A percentile compares a stretch with the other conserved stretches of the same genome.
These are phyloP conservation scores for Solanum dulcamara DNA, from an alignment of 257 asterid genomes.

Conservation along the genomic window DNA sequence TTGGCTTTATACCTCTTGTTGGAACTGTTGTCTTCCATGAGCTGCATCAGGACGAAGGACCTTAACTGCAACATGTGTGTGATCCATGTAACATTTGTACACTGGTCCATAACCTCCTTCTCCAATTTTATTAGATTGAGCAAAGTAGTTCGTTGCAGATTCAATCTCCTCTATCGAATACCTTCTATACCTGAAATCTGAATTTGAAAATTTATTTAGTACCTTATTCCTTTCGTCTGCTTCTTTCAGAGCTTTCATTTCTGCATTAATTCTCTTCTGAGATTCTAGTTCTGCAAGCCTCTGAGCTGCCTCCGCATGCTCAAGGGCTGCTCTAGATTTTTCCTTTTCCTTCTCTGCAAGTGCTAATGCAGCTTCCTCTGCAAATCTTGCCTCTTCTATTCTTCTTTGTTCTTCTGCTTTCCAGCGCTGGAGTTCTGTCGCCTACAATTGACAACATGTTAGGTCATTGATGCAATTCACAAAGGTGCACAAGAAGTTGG, in stretches of 20 bases:
- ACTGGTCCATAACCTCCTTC: constrained; percentile 99
- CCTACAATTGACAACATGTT: constrained; percentile 13
- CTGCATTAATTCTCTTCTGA: constrained; percentile 63
- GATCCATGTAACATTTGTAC: constrained; percentile 74
- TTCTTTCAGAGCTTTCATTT: constrained; percentile 61
- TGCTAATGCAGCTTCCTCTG: constrained; percentile 43
- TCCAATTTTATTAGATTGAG: constrained; percentile 67
- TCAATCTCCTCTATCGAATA: constrained; percentile 89
- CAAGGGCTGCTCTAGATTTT: constrained; percentile 32
- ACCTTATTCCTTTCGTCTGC: constrained; percentile 35
- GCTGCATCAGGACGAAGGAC: constrained; percentile 95
- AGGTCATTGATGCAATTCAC: neutral
- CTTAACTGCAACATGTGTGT: constrained; percentile 88
- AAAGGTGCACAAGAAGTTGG: neutral
- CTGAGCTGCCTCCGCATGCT: constrained; percentile 64
- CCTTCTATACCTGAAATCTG: constrained; percentile 54
- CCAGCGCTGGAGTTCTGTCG: constrained; percentile 50
- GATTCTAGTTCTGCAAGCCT: constrained; percentile 78
- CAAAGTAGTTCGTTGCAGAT: constrained; percentile 66
- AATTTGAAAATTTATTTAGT: constrained; percentile 7
- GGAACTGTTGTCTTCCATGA: constrained; percentile 91
- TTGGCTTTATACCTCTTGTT: constrained; percentile 61
- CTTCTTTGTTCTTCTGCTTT: constrained; percentile 40
- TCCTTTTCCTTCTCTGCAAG: constrained; percentile 40
- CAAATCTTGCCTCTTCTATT: constrained; percentile 41